A percentile compares a stretch with the other conserved stretches of the same genome.
These are phyloP conservation scores for Lactarius sanguifluus DNA, from an alignment of 768 basidiomycete genomes.

Conservation along the genomic window DNA sequence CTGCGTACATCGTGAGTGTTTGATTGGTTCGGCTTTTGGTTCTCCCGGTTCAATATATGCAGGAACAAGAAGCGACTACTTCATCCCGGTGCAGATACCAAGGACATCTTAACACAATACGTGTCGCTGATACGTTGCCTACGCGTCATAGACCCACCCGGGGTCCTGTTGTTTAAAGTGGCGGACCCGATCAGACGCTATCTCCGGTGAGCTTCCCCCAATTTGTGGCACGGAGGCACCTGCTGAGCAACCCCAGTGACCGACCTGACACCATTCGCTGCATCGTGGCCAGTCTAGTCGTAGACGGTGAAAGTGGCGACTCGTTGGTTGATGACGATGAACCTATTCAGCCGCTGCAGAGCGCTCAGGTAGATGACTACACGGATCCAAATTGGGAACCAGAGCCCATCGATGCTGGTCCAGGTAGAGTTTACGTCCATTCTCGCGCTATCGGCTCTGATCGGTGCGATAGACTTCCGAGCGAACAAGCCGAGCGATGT, in stretches of 20 bases:
- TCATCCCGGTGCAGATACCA: constrained; percentile 95
- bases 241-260: constrained; percentile 43
- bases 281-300: constrained; percentile 89
- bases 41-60: constrained; percentile 21
- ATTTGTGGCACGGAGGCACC: not conserved
- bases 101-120: constrained; percentile 85
- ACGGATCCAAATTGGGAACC: constrained; percentile 93
- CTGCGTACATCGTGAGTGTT: constrained; percentile 73
- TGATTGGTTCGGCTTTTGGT: not conserved
- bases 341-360: constrained; percentile 71
- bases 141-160: constrained; percentile 87
- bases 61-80: constrained; percentile 87
- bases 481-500: constrained; percentile 91
- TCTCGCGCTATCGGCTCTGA: not conserved
- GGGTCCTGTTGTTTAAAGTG: constrained; percentile 90
- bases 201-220: constrained; percentile 55
- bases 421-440: constrained; percentile 51
- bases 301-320: constrained; percentile 79
- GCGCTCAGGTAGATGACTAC: constrained; percentile 80
- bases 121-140: constrained; percentile 90
- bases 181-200: constrained; percentile 91
- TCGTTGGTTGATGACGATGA: constrained; percentile 84
- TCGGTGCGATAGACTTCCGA: constrained; percentile 69
- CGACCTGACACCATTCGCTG: constrained; percentile 92
- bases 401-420: constrained; percentile 94